Base-by-base conservation (phyloP, 306 rosid species). In the Acacia confusa region DNA sequence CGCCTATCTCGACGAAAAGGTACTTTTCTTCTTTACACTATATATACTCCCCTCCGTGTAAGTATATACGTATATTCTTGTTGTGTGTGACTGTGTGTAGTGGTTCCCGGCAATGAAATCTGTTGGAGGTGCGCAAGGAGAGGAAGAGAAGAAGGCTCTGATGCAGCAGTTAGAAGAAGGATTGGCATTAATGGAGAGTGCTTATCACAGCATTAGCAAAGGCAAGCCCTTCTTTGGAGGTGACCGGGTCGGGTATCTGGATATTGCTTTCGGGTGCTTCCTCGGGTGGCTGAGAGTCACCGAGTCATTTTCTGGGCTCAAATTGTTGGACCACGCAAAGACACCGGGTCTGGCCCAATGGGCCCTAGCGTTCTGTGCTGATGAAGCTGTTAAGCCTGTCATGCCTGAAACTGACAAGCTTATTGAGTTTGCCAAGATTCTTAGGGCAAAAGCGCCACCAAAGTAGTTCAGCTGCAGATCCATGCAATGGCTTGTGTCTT, bases 191-290 rank as follows among this genome's bases (percentile, higher is more conserved):
- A 22, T 92, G 76, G 94, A 92, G 67, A 88, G 86, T 22, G 94
- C 84, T 0, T 88, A 82, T 25, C 70, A 40, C 12, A 86, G 72
- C 3, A 25, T 36, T 12, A 86, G 93, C 88, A 84, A 85, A 82
- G 92, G 95, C 10, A 88, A 87, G 76, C 58, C 76, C 3, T 92
- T 88, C 72, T 91, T 89, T 2, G 83, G 92, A 0, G 94, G 94
- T 4, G 88, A 87, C 68, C 77, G 68, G 52, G 78, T 91, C 60
- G 97, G 92, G 41, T 84, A 63, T 55, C 74, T 92, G 6, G 97
- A 90, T 24, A 88, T 92, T 77, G 91, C 91, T 38, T 80, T 91
- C 15, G 97, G 97, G 16, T 7, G 85, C 79, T 65, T 27, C 58
- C 73, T 92, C 78, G 94, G 84, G 12, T 89, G 91, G 97, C 22